phyloP scores from a whole-genome alignment of 768 basidiomycete species.

The Lentinula sp. region DNA sequence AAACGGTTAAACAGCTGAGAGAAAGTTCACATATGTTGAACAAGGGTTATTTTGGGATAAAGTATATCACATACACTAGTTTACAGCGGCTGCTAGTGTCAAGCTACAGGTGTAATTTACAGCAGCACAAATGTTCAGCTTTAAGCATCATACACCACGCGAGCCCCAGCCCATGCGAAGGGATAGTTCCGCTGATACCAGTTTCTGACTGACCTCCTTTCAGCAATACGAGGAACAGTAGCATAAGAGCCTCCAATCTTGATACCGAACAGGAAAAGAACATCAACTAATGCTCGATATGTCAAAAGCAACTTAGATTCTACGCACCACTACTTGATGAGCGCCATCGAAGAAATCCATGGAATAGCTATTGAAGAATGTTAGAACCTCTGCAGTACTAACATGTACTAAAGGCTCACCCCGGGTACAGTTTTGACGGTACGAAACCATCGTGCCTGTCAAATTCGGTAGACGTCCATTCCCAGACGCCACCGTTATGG shows the following conservation, averaged over 20 bases:
- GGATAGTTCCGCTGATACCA: slow-evolving; percentile 92
- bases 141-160: slow-evolving; percentile 39
- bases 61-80: no score
- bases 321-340: slow-evolving; percentile 82
- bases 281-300: slow-evolving; percentile 8
- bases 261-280: background rate
- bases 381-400: background rate
- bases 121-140: no score
- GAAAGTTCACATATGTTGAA: no score
- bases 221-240: slow-evolving; percentile 77
- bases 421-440: slow-evolving; percentile 79
- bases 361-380: slow-evolving; percentile 47
- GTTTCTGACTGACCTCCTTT: slow-evolving; percentile 74
- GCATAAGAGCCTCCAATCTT: slow-evolving; percentile 90
- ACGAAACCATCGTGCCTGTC: slow-evolving; percentile 70
- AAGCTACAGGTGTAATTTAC: no score
- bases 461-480: slow-evolving; percentile 88
- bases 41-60: no score
- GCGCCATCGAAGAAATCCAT: slow-evolving; percentile 87
- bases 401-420: slow-evolving; percentile 32
- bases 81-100: no score
- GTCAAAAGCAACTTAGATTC: background rate
- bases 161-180: slow-evolving; percentile 81
- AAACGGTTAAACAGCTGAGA: no score
- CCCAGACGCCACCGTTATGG: slow-evolving; percentile 95